Conservation (phyloP, 768 basidiomycete genomes). For the Tricholoma bakamatsutake region DNA sequence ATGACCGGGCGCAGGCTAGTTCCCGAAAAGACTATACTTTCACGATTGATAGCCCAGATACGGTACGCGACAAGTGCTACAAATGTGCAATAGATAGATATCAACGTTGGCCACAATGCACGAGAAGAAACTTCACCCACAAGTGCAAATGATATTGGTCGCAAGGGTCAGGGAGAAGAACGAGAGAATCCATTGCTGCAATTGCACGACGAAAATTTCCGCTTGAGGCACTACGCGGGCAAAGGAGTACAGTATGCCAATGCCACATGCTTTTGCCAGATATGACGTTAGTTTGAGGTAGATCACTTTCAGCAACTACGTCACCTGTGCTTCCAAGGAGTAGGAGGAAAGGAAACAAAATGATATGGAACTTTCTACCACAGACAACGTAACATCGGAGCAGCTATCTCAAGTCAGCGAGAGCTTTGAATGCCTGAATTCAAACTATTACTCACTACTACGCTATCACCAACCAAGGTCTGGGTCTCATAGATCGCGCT, state of each 20-base stretch:
- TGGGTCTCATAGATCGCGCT: slow-evolving; percentile 31
- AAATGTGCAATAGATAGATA: neutral
- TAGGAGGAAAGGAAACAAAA: slow-evolving; percentile 23
- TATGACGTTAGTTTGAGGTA: neutral
- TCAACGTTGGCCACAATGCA: neutral
- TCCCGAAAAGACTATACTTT: slow-evolving; percentile 16
- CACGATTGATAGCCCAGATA: slow-evolving; percentile 28
- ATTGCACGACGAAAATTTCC: slow-evolving; percentile 25
- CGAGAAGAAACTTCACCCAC: slow-evolving; percentile 11
- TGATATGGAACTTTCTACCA: slow-evolving; percentile 16
- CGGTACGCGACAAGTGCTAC: slow-evolving; percentile 26
- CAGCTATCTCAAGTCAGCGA: neutral
- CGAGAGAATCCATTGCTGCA: slow-evolving; percentile 32
- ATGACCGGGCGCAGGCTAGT: slow-evolving; percentile 26
- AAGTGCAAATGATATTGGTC: slow-evolving; percentile 32
- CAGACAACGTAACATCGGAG: slow-evolving; percentile 25
- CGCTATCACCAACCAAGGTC: slow-evolving; percentile 32
- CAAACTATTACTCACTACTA: slow-evolving; percentile 23
- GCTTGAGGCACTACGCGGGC: slow-evolving; percentile 20
- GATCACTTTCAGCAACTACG: neutral
- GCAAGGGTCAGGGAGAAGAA: slow-evolving; percentile 33
- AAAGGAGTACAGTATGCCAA: slow-evolving; percentile 27
- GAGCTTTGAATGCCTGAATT: neutral
- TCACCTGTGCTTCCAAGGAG: slow-evolving; percentile 26
- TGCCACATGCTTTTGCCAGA: slow-evolving; percentile 17